Percentiles rank a stretch among this genome's conserved stretches.
phyloP scores from a whole-genome alignment of 176 grass and related monocot species.

The Phoenix roebelenii region DNA sequence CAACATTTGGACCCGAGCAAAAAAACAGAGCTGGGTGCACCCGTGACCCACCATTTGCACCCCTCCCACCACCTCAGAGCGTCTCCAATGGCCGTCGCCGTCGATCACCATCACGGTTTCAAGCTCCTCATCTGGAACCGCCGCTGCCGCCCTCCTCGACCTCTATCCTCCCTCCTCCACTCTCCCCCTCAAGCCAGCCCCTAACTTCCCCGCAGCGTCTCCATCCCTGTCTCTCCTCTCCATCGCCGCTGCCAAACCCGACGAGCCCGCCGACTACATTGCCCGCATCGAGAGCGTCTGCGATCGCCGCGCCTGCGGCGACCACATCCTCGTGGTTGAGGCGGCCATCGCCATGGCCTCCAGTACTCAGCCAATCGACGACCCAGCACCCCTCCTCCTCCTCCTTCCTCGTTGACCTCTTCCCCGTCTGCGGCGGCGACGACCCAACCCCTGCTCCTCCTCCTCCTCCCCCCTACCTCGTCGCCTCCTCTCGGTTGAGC shows the following conservation, averaged over 20 bases:
- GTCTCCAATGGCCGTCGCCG: constrained; percentile 33
- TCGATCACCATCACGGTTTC: constrained; percentile 36
- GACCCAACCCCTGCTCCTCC: no score
- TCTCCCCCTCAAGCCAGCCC: constrained; percentile 24
- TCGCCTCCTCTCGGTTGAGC: no score
- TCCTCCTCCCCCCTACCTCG: no score
- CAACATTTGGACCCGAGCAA: no score
- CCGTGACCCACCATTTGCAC: not conserved
- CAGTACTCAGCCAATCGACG: constrained; percentile 29
- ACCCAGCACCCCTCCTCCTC: no score
- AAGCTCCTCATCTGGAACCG: constrained; percentile 29
- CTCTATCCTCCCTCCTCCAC: constrained; percentile 2
- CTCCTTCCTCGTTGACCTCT: no score
- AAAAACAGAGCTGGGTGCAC: no score
- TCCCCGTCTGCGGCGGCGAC: no score
- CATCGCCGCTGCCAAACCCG: constrained; percentile 2
- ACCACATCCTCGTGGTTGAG: constrained; percentile 61
- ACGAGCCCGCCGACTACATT: constrained; percentile 14
- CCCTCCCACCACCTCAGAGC: constrained; percentile 14
- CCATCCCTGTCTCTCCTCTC: constrained; percentile 40
- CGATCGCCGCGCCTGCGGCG: constrained; percentile 26
- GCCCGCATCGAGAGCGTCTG: constrained; percentile 43
- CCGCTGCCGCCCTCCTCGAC: constrained; percentile 37
- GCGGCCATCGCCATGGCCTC: constrained; percentile 40
- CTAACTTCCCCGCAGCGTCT: constrained; percentile 35